Evolutionary conservation across 2,329 filamentous ascomycete genomes (phyloP).

Genomic region (Cordyceps cicadae): DNA sequence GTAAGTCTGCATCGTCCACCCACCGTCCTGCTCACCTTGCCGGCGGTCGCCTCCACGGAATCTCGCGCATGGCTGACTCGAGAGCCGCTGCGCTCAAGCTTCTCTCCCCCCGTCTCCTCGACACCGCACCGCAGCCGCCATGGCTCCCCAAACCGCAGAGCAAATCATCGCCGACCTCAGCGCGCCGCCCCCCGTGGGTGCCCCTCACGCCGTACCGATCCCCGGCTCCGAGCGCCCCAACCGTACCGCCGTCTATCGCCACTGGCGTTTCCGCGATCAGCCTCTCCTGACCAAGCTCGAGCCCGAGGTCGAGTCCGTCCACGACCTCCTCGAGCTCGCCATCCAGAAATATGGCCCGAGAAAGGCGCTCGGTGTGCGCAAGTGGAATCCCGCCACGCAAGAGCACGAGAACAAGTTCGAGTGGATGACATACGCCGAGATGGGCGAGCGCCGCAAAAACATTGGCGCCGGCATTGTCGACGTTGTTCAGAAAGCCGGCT

Average conservation of each 20-base stretch:
- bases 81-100: not conserved
- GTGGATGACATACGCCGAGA: slow-evolving; percentile 75
- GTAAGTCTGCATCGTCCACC: not conserved
- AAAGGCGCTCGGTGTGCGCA: slow-evolving; percentile 70
- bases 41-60: not conserved
- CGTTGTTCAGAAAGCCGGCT: slow-evolving; percentile 64
- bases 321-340: slow-evolving; percentile 71
- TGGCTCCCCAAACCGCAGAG: slow-evolving; percentile 4
- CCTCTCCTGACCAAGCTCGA: slow-evolving; percentile 64
- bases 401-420: slow-evolving; percentile 65
- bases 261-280: slow-evolving; percentile 68
- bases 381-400: slow-evolving; percentile 68
- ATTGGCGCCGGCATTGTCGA: slow-evolving; percentile 80
- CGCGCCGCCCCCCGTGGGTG: slow-evolving; percentile 60
- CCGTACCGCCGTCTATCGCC: slow-evolving; percentile 70
- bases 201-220: slow-evolving; percentile 70
- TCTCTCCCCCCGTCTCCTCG: slow-evolving; percentile 7
- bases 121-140: slow-evolving; percentile 21
- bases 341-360: slow-evolving; percentile 55
- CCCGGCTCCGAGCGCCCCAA: slow-evolving; percentile 66
- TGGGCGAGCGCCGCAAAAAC: slow-evolving; percentile 71
- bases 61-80: not conserved
- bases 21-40: not conserved
- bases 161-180: slow-evolving; percentile 37
- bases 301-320: slow-evolving; percentile 60